phyloP scores from a whole-genome alignment of 2,329 filamentous ascomycete species.

The Pseudogymnoascus sp. region DNA sequence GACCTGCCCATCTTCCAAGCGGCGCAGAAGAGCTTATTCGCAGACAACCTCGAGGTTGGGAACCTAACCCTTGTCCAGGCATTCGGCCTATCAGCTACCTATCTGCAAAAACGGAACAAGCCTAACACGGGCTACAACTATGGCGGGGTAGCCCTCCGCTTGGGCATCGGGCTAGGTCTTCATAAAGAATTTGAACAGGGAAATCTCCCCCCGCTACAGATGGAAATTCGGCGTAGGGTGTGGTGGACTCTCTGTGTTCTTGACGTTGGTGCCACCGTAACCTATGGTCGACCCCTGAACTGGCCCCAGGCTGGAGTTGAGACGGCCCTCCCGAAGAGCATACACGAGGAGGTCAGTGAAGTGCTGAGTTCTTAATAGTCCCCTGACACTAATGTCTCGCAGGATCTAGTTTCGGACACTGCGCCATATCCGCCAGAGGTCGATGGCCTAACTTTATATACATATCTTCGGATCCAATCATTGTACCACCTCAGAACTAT shows the following conservation, averaged over 20 bases:
- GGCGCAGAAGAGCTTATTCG: conserved; percentile 28
- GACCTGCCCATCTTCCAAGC: conserved; percentile 13
- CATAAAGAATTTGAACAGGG: conserved; percentile 27
- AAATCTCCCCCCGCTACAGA: conserved; percentile 14
- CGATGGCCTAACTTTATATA: conserved; percentile 9
- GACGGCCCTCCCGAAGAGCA: conserved; percentile 13
- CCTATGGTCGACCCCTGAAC: conserved; percentile 15
- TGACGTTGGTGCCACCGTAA: conserved; percentile 17
- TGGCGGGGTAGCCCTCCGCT: conserved; percentile 85
- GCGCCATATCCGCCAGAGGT: neutral
- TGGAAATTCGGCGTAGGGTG: conserved; percentile 15
- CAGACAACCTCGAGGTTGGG: conserved; percentile 37
- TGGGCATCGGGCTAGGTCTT: conserved; percentile 55
- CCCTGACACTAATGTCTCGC: neutral
- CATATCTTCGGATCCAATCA: conserved; percentile 6
- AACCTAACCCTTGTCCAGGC: conserved; percentile 39
- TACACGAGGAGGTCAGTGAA: conserved; percentile 14
- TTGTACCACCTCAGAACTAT: conserved; percentile 8
- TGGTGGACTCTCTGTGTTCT: conserved; percentile 18
- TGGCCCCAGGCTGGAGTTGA: conserved; percentile 15
- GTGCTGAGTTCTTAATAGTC: neutral
- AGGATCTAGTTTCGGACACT: conserved; percentile 3
- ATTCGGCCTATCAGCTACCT: conserved; percentile 38
- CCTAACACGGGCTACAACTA: conserved; percentile 55
- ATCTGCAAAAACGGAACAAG: conserved; percentile 42